Evolutionary conservation across 2,329 filamentous ascomycete genomes (phyloP), one percentile per base, ranked within the genome.

Genomic region (Westerdykella sp.): DNA sequence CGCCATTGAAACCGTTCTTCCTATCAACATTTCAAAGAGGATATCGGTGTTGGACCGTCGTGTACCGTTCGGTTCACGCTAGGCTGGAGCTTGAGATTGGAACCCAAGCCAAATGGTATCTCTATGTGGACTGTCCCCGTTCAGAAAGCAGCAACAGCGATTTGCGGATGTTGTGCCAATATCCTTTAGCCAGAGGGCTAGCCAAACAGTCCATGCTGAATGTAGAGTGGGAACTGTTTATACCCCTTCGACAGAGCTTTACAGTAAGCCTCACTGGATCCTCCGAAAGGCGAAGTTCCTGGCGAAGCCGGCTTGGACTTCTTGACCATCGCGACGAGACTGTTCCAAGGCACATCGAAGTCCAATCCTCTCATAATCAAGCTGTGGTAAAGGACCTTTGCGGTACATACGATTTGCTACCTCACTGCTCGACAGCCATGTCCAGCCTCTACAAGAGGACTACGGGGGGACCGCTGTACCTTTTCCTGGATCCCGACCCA

Each of bases 401-500:
- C 2, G 81, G 81, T 2, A 55, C 55, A 0, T 84, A 81, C 50
- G 50, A 66, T 6, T 63, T 73, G 9, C 62, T 79, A 1, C 73
- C 70, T 10, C 61, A 75, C 5, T 85, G 81, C 51, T 80, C 79
- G 5, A 81, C 76, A 4, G 73, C 80, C 0, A 71, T 64, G 16
- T 68, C 71, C 13, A 73, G 73, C 41, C 58, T 84, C 16, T 81
- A 83, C 58, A 74, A 71, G 51, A 72, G 64, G 23, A 40, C 40
- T 15, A 37, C 48, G 40, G 13, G 42, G 21, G 31, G 54, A 39
- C 55, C 67, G 1, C 42, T 81, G 0, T 84, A 73, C 49, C 59
- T 84, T 2, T 83, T 82, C 52, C 62, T 80, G 3, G 78, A 84
- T 42, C 75, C 79, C 0, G 64, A 70, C 5, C 71, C 71, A 13